Conservation (phyloP, 176 grass and related monocot genomes). For the Ensete glaucum region DNA sequence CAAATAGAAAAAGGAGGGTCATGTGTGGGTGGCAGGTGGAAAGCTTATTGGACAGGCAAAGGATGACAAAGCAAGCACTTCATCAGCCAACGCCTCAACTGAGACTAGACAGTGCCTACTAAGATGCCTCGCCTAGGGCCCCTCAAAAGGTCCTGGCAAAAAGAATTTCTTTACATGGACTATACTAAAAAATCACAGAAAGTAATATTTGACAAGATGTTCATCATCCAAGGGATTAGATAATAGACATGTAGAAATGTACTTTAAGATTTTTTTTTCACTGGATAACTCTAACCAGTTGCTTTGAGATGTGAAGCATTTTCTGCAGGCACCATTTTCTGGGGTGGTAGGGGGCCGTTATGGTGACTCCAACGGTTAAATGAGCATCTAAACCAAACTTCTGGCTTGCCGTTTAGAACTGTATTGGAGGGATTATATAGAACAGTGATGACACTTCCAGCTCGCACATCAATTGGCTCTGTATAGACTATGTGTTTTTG, state of each 20-base stretch:
- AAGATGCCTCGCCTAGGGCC: too few species aligned
- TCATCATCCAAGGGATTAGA: neutral
- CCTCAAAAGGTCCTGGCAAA: too few species aligned
- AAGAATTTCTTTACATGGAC: neutral
- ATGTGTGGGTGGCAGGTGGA: too few species aligned
- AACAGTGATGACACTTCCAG: constrained; percentile 57
- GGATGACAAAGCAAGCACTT: too few species aligned
- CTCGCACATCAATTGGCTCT: constrained; percentile 75
- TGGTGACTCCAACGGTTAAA: constrained; percentile 90
- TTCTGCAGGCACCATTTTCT: constrained; percentile 63
- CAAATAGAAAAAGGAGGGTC: too few species aligned
- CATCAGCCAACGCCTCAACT: too few species aligned
- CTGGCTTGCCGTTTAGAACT: constrained; percentile 67
- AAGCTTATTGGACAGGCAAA: too few species aligned
- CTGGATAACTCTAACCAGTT: constrained; percentile 37
- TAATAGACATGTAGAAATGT: neutral
- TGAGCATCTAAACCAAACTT: constrained; percentile 87
- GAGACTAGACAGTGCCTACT: too few species aligned
- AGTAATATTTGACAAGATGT: neutral
- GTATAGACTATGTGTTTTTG: constrained; percentile 95
- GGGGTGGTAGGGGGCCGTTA: constrained; percentile 59
- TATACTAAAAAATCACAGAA: neutral
- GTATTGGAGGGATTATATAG: constrained; percentile 95
- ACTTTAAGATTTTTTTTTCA: neutral
- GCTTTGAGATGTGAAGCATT: constrained; percentile 67